Evolutionary conservation across 2,329 filamentous ascomycete genomes (phyloP), one percentile per base, ranked within the genome.

Genomic region (Dactylonectria macrodidyma): DNA sequence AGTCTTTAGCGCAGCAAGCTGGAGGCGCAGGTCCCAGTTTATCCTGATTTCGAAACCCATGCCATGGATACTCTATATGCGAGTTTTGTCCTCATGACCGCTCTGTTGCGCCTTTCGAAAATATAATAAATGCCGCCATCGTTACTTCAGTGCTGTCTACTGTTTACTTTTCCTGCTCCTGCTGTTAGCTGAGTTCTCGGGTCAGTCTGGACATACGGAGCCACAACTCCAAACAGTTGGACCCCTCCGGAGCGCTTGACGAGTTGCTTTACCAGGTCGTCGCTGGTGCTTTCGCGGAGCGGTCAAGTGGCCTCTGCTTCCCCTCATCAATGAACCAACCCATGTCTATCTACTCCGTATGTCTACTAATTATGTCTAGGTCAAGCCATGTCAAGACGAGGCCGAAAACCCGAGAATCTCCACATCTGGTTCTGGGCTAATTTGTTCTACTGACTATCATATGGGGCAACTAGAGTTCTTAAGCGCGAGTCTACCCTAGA

Each of bases 1-100:
- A 38, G 50, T 41, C 47, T 57, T 75, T 75, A 72, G 73, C 61
- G 73, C 50, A 48, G 26, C 26, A 67, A 75, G 73, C 73, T 75
- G 73, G 75, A 71, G 50, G n/a, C 62, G 26, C 33, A 34, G 34
- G 56, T 52, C 59, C 62, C 63, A 65, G 59, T 52, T 58, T 26
- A 14, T 41, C 57, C 56, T 19, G 46, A 50, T 59, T 59, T 33
- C 61, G 59, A 52, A 54, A 59, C 50, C 58, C 60, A 62, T 30
- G 26, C 26, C 26, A 30, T 30, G 26, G 26, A 30, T 30, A 4
- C 26, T 30, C 26, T 30, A 7, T 30, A 30, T 30, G 26, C 26
- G 26, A 30, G 26, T 4, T 30, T 30, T 30, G 26, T 7, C 26
- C 26, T 30, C 26, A 30, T 30, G 26, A 30, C 26, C 26, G 26